Percentiles rank a stretch among this genome's conserved stretches.
phyloP scores from a whole-genome alignment of 768 basidiomycete genomes.

The Multifurca ochricompacta region DNA sequence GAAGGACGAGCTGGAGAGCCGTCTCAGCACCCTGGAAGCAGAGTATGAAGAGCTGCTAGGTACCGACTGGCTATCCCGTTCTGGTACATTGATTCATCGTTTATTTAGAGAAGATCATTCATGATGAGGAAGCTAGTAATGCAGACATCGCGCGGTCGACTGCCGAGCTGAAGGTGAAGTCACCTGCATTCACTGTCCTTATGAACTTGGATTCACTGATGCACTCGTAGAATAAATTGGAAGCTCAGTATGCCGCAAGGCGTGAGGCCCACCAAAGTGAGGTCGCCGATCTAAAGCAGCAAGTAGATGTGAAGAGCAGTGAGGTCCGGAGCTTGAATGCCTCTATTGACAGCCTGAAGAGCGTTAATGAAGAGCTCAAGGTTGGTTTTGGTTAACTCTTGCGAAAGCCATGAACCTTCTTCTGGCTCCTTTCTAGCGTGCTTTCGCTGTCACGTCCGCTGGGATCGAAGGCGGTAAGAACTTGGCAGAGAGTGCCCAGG shows the following conservation, averaged over 20 bases:
- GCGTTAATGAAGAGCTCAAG: constrained; percentile 97
- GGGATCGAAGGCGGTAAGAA: constrained; percentile 97
- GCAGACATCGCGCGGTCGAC: constrained; percentile 79
- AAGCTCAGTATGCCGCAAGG: constrained; percentile 87
- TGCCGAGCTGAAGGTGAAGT: constrained; percentile 77
- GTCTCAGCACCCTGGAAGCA: constrained; percentile 72
- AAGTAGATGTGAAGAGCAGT: constrained; percentile 73
- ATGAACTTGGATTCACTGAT: constrained; percentile 15
- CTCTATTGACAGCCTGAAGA: constrained; percentile 87
- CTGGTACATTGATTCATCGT: constrained; percentile 12
- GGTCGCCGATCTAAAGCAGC: constrained; percentile 79
- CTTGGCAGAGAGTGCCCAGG: constrained; percentile 93
- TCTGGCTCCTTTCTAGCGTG: constrained; percentile 53
- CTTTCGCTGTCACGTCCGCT: constrained; percentile 93
- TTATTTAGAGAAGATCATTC: constrained; percentile 76
- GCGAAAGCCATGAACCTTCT: constrained; percentile 6
- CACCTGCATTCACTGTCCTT: constrained; percentile 21
- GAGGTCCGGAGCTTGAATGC: constrained; percentile 81
- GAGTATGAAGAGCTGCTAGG: constrained; percentile 97
- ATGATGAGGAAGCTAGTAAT: constrained; percentile 81
- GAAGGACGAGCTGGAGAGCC: constrained; percentile 79
- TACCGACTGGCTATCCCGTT: constrained; percentile 31
- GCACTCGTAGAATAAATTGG: constrained; percentile 70
- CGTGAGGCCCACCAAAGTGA: constrained; percentile 86
- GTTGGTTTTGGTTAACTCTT: constrained; percentile 36